Evolutionary conservation across 371 early-diverging fungal genomes (phyloP).

Genomic region (Dichotomocladium elegans): DNA sequence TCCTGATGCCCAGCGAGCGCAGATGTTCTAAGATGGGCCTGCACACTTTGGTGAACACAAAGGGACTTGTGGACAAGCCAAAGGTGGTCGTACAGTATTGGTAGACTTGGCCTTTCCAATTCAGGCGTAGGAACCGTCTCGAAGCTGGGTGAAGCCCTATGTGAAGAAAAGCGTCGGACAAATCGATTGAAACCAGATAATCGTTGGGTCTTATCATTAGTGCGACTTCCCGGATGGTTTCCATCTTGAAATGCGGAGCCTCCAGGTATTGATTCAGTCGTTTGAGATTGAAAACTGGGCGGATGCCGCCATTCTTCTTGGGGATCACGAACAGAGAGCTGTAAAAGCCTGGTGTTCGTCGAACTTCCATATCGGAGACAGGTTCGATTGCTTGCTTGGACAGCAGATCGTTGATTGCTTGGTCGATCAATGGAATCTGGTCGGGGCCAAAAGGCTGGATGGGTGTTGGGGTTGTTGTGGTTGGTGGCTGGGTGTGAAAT

Average conservation of each 20-base stretch:
- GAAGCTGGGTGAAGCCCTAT: neutral
- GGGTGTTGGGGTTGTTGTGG: neutral
- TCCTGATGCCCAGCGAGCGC: constrained; percentile 13
- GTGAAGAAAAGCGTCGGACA: constrained; percentile 11
- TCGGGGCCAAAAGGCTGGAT: neutral
- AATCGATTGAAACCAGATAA: constrained; percentile 8
- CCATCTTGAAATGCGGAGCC: constrained; percentile 21
- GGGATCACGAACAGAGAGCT: constrained; percentile 15
- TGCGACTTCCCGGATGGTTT: constrained; percentile 11
- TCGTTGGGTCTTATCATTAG: constrained; percentile 14
- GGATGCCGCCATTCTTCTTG: constrained; percentile 16
- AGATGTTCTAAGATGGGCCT: constrained; percentile 19
- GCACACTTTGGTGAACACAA: constrained; percentile 25
- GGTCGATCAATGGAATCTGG: constrained; percentile 1
- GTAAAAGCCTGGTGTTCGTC: constrained; percentile 4
- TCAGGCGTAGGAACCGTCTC: constrained; percentile 15
- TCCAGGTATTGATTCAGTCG: constrained; percentile 12
- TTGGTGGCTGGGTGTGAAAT: neutral
- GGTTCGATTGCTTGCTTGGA: neutral
- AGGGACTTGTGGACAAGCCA: constrained; percentile 23
- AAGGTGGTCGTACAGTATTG: constrained; percentile 25
- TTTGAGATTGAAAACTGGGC: constrained; percentile 19
- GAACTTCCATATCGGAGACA: too few species aligned
- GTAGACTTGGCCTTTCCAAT: constrained; percentile 11
- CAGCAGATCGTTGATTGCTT: neutral